These are phyloP conservation scores for Danielia reshetovae DNA, from an alignment of 805 yeast genomes.

Conservation along the genomic window DNA sequence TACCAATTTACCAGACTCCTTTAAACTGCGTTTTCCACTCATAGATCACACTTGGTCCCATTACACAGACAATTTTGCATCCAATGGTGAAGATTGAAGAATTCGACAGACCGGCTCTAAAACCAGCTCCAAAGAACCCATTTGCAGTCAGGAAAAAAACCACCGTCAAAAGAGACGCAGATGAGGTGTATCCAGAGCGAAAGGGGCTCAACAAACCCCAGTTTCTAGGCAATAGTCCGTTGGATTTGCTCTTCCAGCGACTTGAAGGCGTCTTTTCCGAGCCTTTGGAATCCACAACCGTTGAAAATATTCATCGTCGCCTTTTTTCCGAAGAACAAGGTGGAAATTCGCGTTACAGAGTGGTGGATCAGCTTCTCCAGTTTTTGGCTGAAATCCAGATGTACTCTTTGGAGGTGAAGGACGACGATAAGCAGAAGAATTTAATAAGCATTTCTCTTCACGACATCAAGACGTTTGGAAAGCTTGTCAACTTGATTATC, in stretches of 20 bases:
- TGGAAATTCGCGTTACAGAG: slow-evolving; percentile 8
- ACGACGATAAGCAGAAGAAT: slow-evolving; percentile 20
- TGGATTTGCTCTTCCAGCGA: slow-evolving; percentile 31
- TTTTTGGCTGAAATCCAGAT: slow-evolving; percentile 38
- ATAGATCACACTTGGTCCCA: neutral
- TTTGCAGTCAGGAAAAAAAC: slow-evolving; percentile 24
- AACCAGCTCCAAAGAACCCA: slow-evolving; percentile 23
- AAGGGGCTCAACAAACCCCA: slow-evolving; percentile 35
- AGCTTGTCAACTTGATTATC: slow-evolving; percentile 59
- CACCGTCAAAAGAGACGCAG: slow-evolving; percentile 28
- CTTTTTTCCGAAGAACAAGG: neutral
- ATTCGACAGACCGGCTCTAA: slow-evolving; percentile 1
- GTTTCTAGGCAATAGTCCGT: slow-evolving; percentile 25
- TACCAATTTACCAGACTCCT: no score
- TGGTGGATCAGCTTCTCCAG: slow-evolving; percentile 33
- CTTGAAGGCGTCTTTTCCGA: slow-evolving; percentile 25
- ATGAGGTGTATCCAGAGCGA: slow-evolving; percentile 28
- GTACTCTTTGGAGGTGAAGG: slow-evolving; percentile 20
- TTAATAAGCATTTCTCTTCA: slow-evolving; percentile 70
- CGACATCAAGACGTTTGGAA: slow-evolving; percentile 74
- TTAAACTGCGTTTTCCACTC: no score
- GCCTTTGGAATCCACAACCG: slow-evolving; percentile 19
- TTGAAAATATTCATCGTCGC: slow-evolving; percentile 10
- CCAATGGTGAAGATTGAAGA: slow-evolving; percentile 20
- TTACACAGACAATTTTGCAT: no score